Base-by-base conservation (phyloP, 257 asterid species). In the Haberlea rhodopensis region DNA sequence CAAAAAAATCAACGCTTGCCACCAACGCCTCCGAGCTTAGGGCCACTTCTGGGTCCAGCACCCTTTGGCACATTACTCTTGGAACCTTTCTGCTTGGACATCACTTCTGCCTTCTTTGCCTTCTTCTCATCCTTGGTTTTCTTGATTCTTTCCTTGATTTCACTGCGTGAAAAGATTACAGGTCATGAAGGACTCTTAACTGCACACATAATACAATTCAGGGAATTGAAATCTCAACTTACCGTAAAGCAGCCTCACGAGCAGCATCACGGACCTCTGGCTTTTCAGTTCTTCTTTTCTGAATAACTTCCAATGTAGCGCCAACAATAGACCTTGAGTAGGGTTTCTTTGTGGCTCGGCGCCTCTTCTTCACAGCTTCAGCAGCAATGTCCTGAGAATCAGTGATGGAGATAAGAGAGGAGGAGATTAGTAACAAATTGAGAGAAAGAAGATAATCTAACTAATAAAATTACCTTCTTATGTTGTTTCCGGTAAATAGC, bases 241-340 rank as follows among this genome's bases (percentile, higher is more conserved):
- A 79, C 90, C 88, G 85, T 18, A 84, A 34, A 56, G 87, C 90
- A 67, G 90, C 85, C 64, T 84, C 88, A 58, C 91, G 76, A 5
- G 86, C 91, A 63, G 86, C 88, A 70, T 84, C 88, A 55, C 87
- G 85, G 10, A 81, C 88, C 62, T 84, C 88, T 29, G 84, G 86
- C 73, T 82, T 84, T 75, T 84, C 88, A 22, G 72, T 24, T 63
- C 90, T 79, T 59, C 62, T 81, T 77, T 84, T 81, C 79, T 81
- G 90, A 16, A 84, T 84, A 16, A 84, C 87, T 65, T 84, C 90
- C 79, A 84, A 65, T 6, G 85, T 81, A 29, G 90, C 90, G 68
- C 84, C 87, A 11, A 84, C 90, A 24, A 84, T 84, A 16, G 89
- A 84, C 83, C 89, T 81, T 3, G 89, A 84, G 79, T 84, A 84